Evolutionary conservation across 1,284 basidiomycete species (phyloP), one percentile per base, ranked within the genome.

Genomic region (Microbotryum saponariae): DNA sequence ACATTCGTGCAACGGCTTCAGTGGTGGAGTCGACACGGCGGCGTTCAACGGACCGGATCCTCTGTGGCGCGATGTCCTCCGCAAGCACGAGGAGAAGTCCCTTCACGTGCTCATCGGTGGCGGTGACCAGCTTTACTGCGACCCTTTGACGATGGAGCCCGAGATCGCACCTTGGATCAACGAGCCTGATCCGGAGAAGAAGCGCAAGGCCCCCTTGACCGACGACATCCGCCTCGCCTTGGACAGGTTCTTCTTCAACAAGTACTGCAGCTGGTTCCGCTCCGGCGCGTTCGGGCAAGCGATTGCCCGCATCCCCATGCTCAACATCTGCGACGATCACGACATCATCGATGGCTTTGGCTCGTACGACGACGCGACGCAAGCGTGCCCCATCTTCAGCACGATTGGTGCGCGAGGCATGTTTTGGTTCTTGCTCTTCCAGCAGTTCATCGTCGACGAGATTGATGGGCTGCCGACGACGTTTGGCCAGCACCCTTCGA

Each of bases 51-150:
- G 76, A 1, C 71, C 77, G 20, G 73, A 77, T 51, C 77, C 77
- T n/a, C 84, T 97, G 10, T 98, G 94, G 94, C 82, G 86, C 68
- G 93, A 98, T 76, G 76, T 97, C 48, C 81, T 98, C 33, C 78
- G 81, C 49, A 85, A 88, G 69, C 94, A 98, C 72, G 80, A 82
- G 2, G 80, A 84, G 69, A 78, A 80, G 63, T 91, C 27, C 14
- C 21, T 4, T 9, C 72, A 73, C 62, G 47, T 59, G 54, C 59
- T 66, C 56, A 60, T 62, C 31, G 58, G 59, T n/a, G 58, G 63
- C 12, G 58, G 59, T 23, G 59, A 60, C 49, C 64, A 72, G 61
- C 76, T 79, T 53, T 78, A 79, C 70, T 78, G 77, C 60, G 78
- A 80, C 67, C 72, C 76, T 6, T 69, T 79, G 52, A 76, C 76